A percentile compares a stretch with the other conserved stretches of the same genome.
Evolutionary conservation across 2,329 filamentous ascomycete genomes (phyloP).

Genomic region (Calonectria naviculata): DNA sequence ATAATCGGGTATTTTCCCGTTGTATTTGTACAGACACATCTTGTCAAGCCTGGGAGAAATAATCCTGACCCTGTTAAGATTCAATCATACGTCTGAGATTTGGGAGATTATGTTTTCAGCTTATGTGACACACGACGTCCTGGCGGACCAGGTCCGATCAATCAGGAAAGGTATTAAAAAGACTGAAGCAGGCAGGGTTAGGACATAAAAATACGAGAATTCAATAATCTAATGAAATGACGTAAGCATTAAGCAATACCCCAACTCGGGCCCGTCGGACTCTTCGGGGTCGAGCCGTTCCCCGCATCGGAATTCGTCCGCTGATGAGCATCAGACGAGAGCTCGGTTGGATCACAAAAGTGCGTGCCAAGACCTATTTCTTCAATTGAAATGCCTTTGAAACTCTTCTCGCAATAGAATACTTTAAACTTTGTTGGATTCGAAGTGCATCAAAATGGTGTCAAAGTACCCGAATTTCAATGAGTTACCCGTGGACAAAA

Average conservation of each 20-base stretch:
- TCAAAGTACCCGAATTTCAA: conserved; percentile 40
- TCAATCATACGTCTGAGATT: too few relatives aligned
- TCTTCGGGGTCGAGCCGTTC: not conserved
- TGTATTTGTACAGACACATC: not conserved
- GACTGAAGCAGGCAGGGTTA: too few relatives aligned
- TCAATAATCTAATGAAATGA: not conserved
- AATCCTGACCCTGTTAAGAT: too few relatives aligned
- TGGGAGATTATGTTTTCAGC: too few relatives aligned
- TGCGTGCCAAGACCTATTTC: not conserved
- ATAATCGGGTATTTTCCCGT: too few relatives aligned
- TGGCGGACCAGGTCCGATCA: too few relatives aligned
- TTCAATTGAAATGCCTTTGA: too few relatives aligned
- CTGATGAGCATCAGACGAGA: not conserved
- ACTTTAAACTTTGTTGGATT: not conserved
- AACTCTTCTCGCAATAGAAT: not conserved
- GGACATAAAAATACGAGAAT: not conserved
- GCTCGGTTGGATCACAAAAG: not conserved
- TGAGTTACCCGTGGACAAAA: conserved; percentile 55
- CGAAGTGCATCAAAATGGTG: not conserved
- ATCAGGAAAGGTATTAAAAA: too few relatives aligned
- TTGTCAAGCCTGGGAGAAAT: too few relatives aligned
- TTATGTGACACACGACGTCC: too few relatives aligned
- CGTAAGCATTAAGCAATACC: too few relatives aligned
- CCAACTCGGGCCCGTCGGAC: not conserved
- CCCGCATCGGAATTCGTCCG: not conserved